These are phyloP conservation scores for Dactylis glomerata DNA, from an alignment of 176 grass and related monocot genomes.

Conservation along the genomic window DNA sequence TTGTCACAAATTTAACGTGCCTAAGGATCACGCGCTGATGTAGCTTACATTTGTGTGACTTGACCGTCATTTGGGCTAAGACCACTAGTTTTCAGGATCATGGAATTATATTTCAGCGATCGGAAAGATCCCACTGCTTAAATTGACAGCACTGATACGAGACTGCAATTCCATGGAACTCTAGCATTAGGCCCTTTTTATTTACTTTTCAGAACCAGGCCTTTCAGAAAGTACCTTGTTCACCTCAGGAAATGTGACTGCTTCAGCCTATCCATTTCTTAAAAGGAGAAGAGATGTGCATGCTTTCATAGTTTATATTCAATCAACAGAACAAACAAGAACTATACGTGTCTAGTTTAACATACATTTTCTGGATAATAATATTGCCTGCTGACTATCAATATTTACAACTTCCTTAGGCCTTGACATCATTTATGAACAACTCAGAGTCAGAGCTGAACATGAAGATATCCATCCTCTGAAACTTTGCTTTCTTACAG, in stretches of 20 bases:
- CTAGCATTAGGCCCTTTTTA: too few species aligned
- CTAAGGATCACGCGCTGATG: neutral
- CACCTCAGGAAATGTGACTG: slow-evolving; percentile 71
- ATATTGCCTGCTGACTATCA: neutral
- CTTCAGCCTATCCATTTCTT: slow-evolving; percentile 53
- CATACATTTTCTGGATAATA: neutral
- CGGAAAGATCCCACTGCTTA: neutral
- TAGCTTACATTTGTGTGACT: neutral
- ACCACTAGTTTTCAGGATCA: neutral
- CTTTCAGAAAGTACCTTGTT: slow-evolving; percentile 49
- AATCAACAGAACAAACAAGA: neutral
- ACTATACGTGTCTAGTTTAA: neutral
- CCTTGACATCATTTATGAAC: neutral
- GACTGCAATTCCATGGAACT: neutral
- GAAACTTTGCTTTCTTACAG: slow-evolving; percentile 1
- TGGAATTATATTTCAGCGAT: neutral
- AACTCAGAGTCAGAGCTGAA: neutral
- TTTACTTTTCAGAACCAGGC: neutral
- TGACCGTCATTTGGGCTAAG: neutral
- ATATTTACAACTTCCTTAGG: neutral
- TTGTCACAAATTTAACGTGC: too few species aligned
- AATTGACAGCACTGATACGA: neutral
- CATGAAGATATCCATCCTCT: neutral
- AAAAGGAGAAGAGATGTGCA: neutral
- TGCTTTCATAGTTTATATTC: neutral